Percentiles rank a stretch among this genome's conserved stretches.
Conservation (phyloP, 177 flowering plant genomes). For the Telopea speciosissima region DNA sequence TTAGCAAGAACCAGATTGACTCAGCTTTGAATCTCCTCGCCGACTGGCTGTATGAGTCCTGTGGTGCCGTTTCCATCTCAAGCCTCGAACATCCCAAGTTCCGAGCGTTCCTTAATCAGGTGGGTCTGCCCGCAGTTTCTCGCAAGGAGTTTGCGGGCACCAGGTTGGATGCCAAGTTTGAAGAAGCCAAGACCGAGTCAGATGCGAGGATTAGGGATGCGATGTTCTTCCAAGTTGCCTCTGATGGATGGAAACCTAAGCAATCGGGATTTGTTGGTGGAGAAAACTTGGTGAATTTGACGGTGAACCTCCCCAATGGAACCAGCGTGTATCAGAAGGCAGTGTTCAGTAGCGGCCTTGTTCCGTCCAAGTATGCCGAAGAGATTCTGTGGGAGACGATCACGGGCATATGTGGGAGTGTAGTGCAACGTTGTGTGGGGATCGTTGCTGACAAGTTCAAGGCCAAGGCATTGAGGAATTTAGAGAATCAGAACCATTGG, state of each 20-base stretch:
- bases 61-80: conserved; percentile 81
- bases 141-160: conserved; percentile 50
- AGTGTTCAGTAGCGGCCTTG: conserved; percentile 44
- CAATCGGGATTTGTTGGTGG: conserved; percentile 22
- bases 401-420: conserved; percentile 39
- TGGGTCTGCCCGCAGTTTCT: conserved; percentile 76
- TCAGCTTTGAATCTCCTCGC: conserved; percentile 57
- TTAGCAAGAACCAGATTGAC: conserved; percentile 60
- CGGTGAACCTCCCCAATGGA: conserved; percentile 90
- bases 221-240: conserved; percentile 76
- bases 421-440: conserved; percentile 57
- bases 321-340: conserved; percentile 79
- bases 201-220: conserved; percentile 82
- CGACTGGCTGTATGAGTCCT: conserved; percentile 92
- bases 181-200: conserved; percentile 60
- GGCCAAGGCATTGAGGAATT: conserved; percentile 59
- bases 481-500: conserved; percentile 76
- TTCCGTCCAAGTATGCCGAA: conserved; percentile 63
- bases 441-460: conserved; percentile 69
- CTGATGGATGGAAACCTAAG: conserved; percentile 71
- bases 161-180: conserved; percentile 60
- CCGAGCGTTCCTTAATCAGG: conserved; percentile 67
- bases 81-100: conserved; percentile 90
- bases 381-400: conserved; percentile 68
- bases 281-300: conserved; percentile 58